Percentiles rank a stretch among this genome's conserved stretches.
Conservation (phyloP, 208 protist genomes). For the Trypanosoma cruzi region DNA sequence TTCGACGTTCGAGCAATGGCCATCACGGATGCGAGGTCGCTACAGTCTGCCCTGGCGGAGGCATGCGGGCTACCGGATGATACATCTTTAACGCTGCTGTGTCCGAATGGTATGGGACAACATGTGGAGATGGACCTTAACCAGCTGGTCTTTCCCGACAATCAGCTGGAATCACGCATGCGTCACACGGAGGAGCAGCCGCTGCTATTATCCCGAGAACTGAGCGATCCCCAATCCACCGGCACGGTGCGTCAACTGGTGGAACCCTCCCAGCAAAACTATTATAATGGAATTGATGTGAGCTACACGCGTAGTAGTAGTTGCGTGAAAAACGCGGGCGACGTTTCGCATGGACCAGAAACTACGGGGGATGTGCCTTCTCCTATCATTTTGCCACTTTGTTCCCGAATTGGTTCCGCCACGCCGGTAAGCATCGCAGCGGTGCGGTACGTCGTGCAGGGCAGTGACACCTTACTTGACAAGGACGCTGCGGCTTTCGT, state of each 20-base stretch:
- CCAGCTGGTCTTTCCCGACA: slow-evolving; percentile 50
- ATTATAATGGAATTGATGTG: not conserved
- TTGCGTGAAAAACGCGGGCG: too few species aligned
- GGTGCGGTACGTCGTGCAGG: slow-evolving; percentile 34
- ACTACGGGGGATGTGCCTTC: slow-evolving; percentile 22
- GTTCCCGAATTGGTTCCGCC: slow-evolving; percentile 47
- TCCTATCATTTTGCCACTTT: slow-evolving; percentile 53
- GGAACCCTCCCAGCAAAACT: not conserved
- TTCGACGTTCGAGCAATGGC: slow-evolving; percentile 41
- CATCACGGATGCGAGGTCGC: slow-evolving; percentile 27
- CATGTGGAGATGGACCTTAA: slow-evolving; percentile 62
- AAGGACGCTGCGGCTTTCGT: slow-evolving; percentile 27
- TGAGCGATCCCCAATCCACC: not conserved
- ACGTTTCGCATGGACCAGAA: too few species aligned
- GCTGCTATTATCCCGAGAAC: slow-evolving; percentile 41
- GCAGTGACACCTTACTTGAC: slow-evolving; percentile 21
- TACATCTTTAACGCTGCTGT: slow-evolving; percentile 33
- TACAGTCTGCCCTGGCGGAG: slow-evolving; percentile 27
- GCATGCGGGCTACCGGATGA: slow-evolving; percentile 29
- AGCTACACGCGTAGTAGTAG: not conserved
- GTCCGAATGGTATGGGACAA: slow-evolving; percentile 24
- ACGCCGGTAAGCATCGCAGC: slow-evolving; percentile 56
- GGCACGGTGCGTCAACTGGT: slow-evolving; percentile 5
- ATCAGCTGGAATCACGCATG: slow-evolving; percentile 44
- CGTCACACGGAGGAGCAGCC: slow-evolving; percentile 51